These are phyloP conservation scores for Neurospora sp. DNA, from an alignment of 495 filamentous ascomycete species.

Conservation along the genomic window DNA sequence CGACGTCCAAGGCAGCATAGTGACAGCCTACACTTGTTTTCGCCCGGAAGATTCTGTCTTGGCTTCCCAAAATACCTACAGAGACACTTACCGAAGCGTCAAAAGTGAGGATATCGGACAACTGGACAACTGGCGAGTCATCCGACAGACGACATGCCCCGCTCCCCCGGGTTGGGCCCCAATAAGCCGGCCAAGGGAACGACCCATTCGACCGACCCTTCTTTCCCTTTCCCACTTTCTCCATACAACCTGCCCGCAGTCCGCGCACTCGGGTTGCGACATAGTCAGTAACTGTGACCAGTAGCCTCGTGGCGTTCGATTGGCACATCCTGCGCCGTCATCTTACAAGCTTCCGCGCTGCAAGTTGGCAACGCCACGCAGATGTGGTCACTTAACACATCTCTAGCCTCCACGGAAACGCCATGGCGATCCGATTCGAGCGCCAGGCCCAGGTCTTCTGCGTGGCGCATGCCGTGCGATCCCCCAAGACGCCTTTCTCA, in stretches of 20 bases:
- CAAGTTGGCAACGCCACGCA: neutral
- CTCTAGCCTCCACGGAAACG: neutral
- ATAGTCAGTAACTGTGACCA: neutral
- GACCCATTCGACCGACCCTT: neutral
- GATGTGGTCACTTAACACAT: neutral
- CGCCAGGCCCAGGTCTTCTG: neutral
- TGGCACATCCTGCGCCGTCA: neutral
- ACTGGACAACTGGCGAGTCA: neutral
- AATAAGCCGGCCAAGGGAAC: neutral
- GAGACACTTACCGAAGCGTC: neutral
- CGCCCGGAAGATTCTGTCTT: neutral
- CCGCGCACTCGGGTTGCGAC: neutral
- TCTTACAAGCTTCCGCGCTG: neutral
- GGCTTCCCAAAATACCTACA: neutral
- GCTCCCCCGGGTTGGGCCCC: neutral
- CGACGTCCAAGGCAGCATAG: neutral
- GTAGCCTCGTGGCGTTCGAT: slow-evolving; percentile 2
- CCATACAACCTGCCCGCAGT: neutral
- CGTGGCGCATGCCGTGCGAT: neutral
- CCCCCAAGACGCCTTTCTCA: neutral
- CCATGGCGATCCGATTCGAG: neutral
- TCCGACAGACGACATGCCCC: neutral
- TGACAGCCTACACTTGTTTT: neutral
- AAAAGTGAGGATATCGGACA: neutral
- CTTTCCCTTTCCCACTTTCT: neutral